Base-by-base conservation (phyloP, 1,284 basidiomycete genomes). In the Peniophora sp. region DNA sequence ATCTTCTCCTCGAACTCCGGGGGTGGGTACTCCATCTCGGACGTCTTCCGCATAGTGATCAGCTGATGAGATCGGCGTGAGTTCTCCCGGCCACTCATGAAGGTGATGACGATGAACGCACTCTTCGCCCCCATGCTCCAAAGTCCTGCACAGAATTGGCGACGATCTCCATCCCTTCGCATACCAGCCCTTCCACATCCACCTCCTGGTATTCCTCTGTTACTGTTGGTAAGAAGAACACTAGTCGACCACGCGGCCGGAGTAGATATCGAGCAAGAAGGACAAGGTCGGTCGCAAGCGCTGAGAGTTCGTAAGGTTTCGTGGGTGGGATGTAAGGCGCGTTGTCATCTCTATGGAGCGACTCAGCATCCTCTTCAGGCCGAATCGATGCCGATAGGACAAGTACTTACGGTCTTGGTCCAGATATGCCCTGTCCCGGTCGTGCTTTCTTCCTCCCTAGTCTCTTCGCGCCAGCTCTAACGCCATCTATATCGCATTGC, bases 401-500 rank as follows among this genome's bases (percentile, higher is more conserved):
- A 20, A 3, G 11, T 35, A 60, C 65, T 52, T 8, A 68, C 67
- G 57, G 59, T 44, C 63, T 59, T 27, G 47, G 43, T 10, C 41
- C 45, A 47, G 48, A 39, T 50, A 37, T 53, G 35, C 50, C 48
- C 14, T 51, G 47, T 41, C 71, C 68, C n/a, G 67, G 69, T 11
- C 79, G 68, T 53, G 69, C 66, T 51, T 73, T 74, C 58, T 83
- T 87, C 23, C 92, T 76, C 1, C 97, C 97, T 1, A 97, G 73
- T 34, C 95, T 78, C 67, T 99, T 99, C 2, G 97, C 97, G 1
- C 97, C 97, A 15, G 97, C 96, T 24, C 97, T 77, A 0, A 99
- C 92, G 10, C 96, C 97, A 65, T 99, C 96, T 85, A 61, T 52
- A 17, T 9, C 10, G 17, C 32, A 54, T 24, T 27, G 18, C 6